Percentiles rank a stretch among this genome's conserved stretches.
Conservation (phyloP, 2,329 filamentous ascomycete genomes). For the Aureobasidium sp. region DNA sequence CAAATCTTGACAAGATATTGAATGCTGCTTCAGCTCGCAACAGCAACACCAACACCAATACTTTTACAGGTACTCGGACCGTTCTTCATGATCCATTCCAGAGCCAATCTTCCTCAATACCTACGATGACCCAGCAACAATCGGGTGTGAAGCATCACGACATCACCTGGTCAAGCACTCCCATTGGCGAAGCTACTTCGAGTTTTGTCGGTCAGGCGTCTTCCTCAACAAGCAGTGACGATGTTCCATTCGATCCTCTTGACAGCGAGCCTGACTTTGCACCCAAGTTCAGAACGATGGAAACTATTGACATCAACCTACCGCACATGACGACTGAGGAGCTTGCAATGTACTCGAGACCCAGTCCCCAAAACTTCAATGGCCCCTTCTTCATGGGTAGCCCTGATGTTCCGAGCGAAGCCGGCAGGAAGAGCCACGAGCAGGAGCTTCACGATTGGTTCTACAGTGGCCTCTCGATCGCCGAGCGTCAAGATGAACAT, state of each 20-base stretch:
- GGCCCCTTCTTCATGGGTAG: conserved; percentile 30
- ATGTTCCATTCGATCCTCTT: background rate
- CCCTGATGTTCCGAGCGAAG: conserved; percentile 15
- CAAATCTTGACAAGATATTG: conserved; percentile 20
- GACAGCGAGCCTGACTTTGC: conserved; percentile 10
- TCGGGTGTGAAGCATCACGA: background rate
- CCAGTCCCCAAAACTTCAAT: conserved; percentile 27
- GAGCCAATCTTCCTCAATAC: background rate
- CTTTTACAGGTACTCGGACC: conserved; percentile 12
- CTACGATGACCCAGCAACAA: background rate
- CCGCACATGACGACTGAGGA: conserved; percentile 5
- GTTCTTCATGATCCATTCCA: conserved; percentile 27
- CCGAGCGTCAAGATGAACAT: conserved; percentile 25
- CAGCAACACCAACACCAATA: background rate
- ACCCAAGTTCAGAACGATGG: background rate
- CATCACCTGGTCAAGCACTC: background rate
- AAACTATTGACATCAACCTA: background rate
- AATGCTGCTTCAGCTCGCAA: background rate
- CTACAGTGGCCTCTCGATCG: conserved; percentile 22
- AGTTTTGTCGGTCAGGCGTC: background rate
- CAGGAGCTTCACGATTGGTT: conserved; percentile 35
- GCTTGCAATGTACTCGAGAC: conserved; percentile 12
- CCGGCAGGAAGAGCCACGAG: conserved; percentile 21
- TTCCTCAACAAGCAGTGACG: background rate
- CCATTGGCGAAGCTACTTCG: background rate